Conservation (phyloP, 805 yeast genomes). For the Lipomyces sp. region DNA sequence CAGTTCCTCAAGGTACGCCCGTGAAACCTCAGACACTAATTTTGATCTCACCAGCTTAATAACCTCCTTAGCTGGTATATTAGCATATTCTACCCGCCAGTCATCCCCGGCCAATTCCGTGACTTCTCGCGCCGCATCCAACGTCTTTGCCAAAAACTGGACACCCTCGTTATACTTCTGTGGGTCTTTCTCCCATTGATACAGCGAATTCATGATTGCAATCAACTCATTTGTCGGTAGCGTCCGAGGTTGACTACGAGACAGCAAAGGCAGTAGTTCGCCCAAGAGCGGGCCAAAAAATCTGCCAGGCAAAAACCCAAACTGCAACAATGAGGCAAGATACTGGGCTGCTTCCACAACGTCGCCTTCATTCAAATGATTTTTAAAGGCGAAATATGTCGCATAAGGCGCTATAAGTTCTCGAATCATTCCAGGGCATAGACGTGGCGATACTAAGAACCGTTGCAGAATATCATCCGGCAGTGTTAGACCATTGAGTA, state of each 20-base stretch:
- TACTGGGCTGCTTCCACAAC: slow-evolving; percentile 34
- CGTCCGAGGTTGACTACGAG: slow-evolving; percentile 25
- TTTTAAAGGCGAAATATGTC: slow-evolving; percentile 38
- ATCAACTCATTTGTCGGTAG: slow-evolving; percentile 33
- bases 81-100: slow-evolving; percentile 35
- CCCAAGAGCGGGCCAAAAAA: slow-evolving; percentile 23
- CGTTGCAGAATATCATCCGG: slow-evolving; percentile 29
- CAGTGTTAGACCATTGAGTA: slow-evolving; percentile 30
- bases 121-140: slow-evolving; percentile 4
- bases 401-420: slow-evolving; percentile 46
- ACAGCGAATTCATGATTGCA: slow-evolving; percentile 36
- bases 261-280: slow-evolving; percentile 21
- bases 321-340: slow-evolving; percentile 41
- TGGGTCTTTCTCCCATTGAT: slow-evolving; percentile 37
- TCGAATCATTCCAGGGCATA: slow-evolving; percentile 34
- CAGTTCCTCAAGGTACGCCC: slow-evolving; percentile 38
- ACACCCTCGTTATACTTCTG: slow-evolving; percentile 23
- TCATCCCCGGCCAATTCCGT: slow-evolving; percentile 24
- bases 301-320: slow-evolving; percentile 40
- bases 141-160: slow-evolving; percentile 30
- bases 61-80: slow-evolving; percentile 28
- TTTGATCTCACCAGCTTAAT: slow-evolving; percentile 28
- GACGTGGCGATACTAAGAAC: slow-evolving; percentile 26
- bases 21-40: slow-evolving; percentile 38
- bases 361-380: slow-evolving; percentile 16